These are phyloP conservation scores for Eucalyptus lansdowneana DNA, from an alignment of 345 rosid species.

Conservation along the genomic window DNA sequence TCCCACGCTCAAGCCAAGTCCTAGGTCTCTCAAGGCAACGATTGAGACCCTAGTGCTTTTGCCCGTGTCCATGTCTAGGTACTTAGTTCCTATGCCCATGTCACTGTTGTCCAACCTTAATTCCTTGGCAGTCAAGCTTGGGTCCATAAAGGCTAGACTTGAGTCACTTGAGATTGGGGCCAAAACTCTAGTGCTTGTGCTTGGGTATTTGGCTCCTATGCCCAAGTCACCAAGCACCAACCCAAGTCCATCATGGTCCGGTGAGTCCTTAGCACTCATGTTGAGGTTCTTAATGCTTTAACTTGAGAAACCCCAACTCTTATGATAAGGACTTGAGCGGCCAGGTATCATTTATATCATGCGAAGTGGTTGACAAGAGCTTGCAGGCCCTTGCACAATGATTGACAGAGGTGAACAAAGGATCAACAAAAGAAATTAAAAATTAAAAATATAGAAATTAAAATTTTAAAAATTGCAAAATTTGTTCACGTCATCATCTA, in stretches of 20 bases:
- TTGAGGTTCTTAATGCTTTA: background rate
- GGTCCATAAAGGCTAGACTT: background rate
- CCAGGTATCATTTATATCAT: rapidly evolving
- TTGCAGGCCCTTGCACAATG: background rate
- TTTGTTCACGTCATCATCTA: background rate
- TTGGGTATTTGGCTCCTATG: background rate
- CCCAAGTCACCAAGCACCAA: background rate
- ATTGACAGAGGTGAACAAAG: background rate
- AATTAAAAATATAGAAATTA: too few relatives aligned
- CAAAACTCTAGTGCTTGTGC: background rate
- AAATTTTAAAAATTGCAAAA: too few relatives aligned
- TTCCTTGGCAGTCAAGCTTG: background rate
- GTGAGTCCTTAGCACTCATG: too few relatives aligned
- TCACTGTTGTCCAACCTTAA: rapidly evolving
- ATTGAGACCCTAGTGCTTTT: rapidly evolving
- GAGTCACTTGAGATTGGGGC: background rate
- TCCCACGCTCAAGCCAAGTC: background rate
- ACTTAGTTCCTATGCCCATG: background rate
- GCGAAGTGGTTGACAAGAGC: rapidly evolving
- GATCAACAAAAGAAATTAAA: too few relatives aligned
- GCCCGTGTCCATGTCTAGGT: background rate
- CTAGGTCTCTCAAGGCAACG: rapidly evolving
- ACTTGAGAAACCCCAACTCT: background rate
- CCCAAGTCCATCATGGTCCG: background rate
- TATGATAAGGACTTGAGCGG: rapidly evolving